Conservation (phyloP, 163 green algal species). For the Scenedesmus sp. region DNA sequence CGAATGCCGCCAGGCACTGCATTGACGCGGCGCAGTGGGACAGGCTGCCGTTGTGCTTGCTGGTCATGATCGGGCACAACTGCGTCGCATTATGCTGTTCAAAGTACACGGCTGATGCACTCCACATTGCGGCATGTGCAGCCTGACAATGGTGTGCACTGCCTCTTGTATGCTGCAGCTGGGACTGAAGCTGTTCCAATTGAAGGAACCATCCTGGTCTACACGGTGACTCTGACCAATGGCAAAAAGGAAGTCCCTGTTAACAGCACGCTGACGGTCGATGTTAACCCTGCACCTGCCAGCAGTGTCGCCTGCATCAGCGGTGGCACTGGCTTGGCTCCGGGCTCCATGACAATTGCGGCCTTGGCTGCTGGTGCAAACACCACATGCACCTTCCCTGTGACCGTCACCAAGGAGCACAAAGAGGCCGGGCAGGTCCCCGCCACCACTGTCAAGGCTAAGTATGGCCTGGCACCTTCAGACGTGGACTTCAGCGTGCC, state of each 20-base stretch:
- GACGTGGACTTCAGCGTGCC: not conserved
- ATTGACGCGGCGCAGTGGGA: no score
- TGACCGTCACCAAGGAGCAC: not conserved
- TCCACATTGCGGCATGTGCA: not conserved
- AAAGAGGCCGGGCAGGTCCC: not conserved
- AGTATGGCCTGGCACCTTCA: not conserved
- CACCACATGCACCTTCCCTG: not conserved
- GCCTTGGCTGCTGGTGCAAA: not conserved
- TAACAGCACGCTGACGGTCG: not conserved
- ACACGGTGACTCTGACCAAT: conserved; percentile 13
- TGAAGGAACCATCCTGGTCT: not conserved
- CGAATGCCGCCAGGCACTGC: no score
- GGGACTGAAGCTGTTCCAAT: not conserved
- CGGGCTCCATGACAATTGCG: not conserved
- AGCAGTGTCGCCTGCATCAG: not conserved
- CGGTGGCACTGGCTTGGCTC: not conserved
- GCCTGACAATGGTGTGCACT: not conserved
- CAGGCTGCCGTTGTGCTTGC: no score
- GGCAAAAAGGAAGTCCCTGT: not conserved
- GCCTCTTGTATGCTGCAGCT: not conserved
- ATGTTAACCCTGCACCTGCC: not conserved
- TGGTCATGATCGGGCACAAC: no score
- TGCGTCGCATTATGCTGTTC: no score
- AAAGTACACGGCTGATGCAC: no score
- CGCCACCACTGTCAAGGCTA: not conserved